Evolutionary conservation across 2,329 filamentous ascomycete genomes (phyloP).

Genomic region (Endoconidiophora polonica): DNA sequence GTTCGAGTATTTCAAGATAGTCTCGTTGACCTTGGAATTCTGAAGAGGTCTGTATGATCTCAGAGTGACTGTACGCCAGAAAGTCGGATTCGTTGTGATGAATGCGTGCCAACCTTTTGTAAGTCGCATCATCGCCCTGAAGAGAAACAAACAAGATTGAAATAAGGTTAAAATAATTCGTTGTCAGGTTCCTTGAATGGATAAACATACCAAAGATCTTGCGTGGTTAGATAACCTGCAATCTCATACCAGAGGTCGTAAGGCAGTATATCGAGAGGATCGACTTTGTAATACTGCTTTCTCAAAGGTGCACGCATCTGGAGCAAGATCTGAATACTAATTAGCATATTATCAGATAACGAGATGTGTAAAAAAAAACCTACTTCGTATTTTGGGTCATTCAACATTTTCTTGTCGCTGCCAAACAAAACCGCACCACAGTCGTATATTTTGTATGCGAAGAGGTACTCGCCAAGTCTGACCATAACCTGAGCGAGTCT

Average conservation of each 20-base stretch:
- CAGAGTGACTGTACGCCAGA: constrained; percentile 1
- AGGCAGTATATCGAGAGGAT: constrained; percentile 8
- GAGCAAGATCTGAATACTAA: constrained; percentile 9
- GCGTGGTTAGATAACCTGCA: not conserved
- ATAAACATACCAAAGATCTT: constrained; percentile 4
- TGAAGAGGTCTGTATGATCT: not conserved
- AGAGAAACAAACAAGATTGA: too few relatives aligned
- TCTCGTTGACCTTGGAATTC: not conserved
- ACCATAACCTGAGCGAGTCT: constrained; percentile 25
- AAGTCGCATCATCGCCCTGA: not conserved
- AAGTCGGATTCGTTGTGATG: not conserved
- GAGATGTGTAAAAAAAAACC: not conserved
- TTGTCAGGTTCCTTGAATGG: not conserved
- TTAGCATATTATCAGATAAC: not conserved
- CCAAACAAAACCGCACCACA: constrained; percentile 17
- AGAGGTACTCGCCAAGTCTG: constrained; percentile 22
- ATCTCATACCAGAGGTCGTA: constrained; percentile 9
- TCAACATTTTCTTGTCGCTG: constrained; percentile 11
- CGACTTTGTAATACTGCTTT: not conserved
- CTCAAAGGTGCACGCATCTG: constrained; percentile 4
- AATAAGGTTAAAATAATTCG: too few relatives aligned
- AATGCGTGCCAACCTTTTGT: constrained; percentile 3
- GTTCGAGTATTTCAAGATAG: not conserved
- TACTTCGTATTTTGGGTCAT: constrained; percentile 1
- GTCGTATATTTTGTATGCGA: constrained; percentile 25